Evolutionary conservation across 106 monocot genomes (phyloP), one percentile per base, ranked within the genome.

Genomic region (Hemerocallis citrina): DNA sequence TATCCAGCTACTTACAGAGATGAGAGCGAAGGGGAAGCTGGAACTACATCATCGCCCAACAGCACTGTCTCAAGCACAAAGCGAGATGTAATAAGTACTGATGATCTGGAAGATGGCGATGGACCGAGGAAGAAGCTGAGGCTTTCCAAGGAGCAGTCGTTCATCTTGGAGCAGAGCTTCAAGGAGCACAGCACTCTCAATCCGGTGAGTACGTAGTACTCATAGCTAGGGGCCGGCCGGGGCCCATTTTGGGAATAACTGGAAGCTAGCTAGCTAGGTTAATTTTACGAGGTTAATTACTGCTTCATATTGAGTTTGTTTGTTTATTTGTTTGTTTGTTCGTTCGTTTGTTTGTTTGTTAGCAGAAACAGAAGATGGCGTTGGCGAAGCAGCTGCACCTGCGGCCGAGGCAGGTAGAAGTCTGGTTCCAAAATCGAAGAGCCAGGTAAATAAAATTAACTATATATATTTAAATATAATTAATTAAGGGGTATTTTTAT

Each of bases 371-470:
- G 68, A 91, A 91, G 68, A 20, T 72, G 46, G 85, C 82, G 40
- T 36, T 91, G 66, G 85, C 91, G 21, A 76, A 80, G 52, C 70
- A 86, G 71, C 68, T 91, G 52, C 75, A 70, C 34, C 76, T 91
- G 27, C 58, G 86, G 62, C 79, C 91, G 10, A 55, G 91, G 11
- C 91, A 91, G 33, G 91, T 91, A 42, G 91, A 91, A 39, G 91
- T 91, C 0, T 91, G 91, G 91, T 91, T 91, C 72, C 91, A 91
- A 42, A 91, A 91, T 68, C 57, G 91, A 34, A 58, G 91, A 37
- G 91, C 91, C 45, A 92, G 92, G 64, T n/a, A n/a, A n/a, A n/a
- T n/a, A n/a, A n/a, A n/a, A n/a, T n/a, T n/a, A n/a, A n/a, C n/a
- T 1, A 34, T 25, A 52, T 24, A 52, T 1, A 23, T 1, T 14